Evolutionary conservation across 2,329 filamentous ascomycete species (phyloP).

Genomic region (Sclerotinia borealis): DNA sequence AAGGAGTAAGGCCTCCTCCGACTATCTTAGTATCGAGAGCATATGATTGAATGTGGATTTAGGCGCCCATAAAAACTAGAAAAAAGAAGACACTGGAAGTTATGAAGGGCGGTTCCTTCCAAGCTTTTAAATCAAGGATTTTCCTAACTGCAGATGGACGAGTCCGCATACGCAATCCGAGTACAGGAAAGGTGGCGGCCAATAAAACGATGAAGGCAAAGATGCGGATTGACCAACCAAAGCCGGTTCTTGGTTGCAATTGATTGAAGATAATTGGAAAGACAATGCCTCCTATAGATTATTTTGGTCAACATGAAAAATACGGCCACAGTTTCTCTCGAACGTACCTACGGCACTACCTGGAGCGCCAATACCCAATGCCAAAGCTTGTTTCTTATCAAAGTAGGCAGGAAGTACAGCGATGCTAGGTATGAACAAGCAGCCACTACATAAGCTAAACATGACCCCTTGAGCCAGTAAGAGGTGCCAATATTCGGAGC

Average conservation of each 20-base stretch:
- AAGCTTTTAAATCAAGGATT: neutral
- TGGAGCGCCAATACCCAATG: slow-evolving; percentile 34
- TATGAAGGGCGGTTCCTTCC: neutral
- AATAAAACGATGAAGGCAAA: slow-evolving; percentile 38
- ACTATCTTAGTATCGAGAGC: slow-evolving; percentile 21
- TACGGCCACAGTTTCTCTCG: neutral
- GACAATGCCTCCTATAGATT: slow-evolving; percentile 33
- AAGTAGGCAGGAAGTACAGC: slow-evolving; percentile 39
- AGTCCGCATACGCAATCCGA: neutral
- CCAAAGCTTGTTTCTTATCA: slow-evolving; percentile 33
- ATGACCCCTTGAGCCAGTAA: slow-evolving; percentile 40
- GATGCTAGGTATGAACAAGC: slow-evolving; percentile 37
- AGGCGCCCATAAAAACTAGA: slow-evolving; percentile 39
- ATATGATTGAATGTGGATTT: slow-evolving; percentile 37
- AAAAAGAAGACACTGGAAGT: slow-evolving; percentile 4
- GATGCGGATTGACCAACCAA: slow-evolving; percentile 40
- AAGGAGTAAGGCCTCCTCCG: slow-evolving; percentile 34
- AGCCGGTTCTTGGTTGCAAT: slow-evolving; percentile 38
- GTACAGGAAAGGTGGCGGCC: neutral
- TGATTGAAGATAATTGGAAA: slow-evolving; percentile 40
- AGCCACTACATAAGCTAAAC: slow-evolving; percentile 37
- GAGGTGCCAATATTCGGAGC: slow-evolving; percentile 38
- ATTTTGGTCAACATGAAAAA: neutral
- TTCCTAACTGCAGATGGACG: neutral
- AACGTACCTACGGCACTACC: slow-evolving; percentile 34